Conservation (phyloP, 768 basidiomycete genomes). For the Boletus tomentosulus region DNA sequence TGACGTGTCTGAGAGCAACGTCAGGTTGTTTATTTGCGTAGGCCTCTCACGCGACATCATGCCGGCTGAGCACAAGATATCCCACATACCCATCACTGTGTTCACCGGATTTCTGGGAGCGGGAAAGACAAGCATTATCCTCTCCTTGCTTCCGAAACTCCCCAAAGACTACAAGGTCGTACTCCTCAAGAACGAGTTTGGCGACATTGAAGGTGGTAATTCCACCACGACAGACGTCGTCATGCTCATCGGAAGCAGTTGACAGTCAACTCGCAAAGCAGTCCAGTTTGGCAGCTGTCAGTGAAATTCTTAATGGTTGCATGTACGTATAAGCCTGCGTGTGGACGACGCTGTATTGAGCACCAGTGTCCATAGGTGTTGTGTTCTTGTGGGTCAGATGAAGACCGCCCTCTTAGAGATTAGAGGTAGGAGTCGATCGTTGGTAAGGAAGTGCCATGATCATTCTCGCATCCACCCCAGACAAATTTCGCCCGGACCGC, state of each 20-base stretch:
- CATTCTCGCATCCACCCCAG: constrained; percentile 35
- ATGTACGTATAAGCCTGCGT: constrained; percentile 46
- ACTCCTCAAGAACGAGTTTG: constrained; percentile 94
- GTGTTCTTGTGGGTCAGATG: constrained; percentile 93
- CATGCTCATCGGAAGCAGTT: constrained; percentile 42
- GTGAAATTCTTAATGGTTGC: constrained; percentile 95
- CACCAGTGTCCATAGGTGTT: constrained; percentile 54
- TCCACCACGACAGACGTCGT: background rate
- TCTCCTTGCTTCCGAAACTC: constrained; percentile 76
- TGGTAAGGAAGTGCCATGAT: background rate
- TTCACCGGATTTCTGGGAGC: constrained; percentile 93
- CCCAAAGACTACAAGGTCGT: constrained; percentile 87
- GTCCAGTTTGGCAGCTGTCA: constrained; percentile 80
- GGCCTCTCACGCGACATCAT: constrained; percentile 4
- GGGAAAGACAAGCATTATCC: constrained; percentile 77
- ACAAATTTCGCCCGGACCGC: constrained; percentile 80
- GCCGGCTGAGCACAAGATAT: constrained; percentile 4
- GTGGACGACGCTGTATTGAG: background rate
- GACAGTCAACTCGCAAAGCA: constrained; percentile 89
- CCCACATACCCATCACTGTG: constrained; percentile 78
- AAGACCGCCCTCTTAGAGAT: constrained; percentile 88
- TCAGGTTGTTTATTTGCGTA: background rate
- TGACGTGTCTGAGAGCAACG: background rate
- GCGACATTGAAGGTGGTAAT: constrained; percentile 77
- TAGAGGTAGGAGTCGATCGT: constrained; percentile 45